phyloP scores from a whole-genome alignment of 331 rosid species.

The Cydonia oblonga region DNA sequence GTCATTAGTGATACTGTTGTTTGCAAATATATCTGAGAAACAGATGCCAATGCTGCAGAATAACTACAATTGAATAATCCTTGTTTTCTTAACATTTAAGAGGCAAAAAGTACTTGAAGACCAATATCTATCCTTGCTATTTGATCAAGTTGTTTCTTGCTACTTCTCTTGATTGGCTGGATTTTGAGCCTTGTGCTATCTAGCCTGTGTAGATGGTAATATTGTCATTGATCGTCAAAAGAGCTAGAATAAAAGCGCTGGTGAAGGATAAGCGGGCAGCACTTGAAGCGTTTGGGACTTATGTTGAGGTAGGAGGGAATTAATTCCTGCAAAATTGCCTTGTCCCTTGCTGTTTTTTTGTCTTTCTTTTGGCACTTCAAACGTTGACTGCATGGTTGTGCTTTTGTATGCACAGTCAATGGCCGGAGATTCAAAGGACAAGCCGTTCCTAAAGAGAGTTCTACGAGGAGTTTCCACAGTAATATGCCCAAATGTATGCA shows the following conservation, averaged over 20 bases:
- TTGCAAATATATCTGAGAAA: too few relatives aligned
- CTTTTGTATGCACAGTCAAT: slow-evolving; percentile 45
- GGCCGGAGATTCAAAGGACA: slow-evolving; percentile 59
- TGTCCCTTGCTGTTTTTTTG: background rate
- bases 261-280: slow-evolving; percentile 82
- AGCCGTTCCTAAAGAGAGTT: slow-evolving; percentile 52
- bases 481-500: slow-evolving; percentile 78
- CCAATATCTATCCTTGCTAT: background rate
- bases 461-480: slow-evolving; percentile 71
- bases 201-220: slow-evolving; percentile 79
- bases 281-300: slow-evolving; percentile 86
- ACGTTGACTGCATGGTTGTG: slow-evolving; percentile 16
- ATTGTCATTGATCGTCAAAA: slow-evolving; percentile 72
- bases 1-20: too few relatives aligned
- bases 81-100: too few relatives aligned
- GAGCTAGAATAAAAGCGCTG: slow-evolving; percentile 62
- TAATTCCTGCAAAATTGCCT: background rate
- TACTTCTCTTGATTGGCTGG: slow-evolving; percentile 15
- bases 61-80: too few relatives aligned
- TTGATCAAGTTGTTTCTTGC: background rate
- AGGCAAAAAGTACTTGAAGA: background rate
- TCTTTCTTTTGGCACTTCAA: background rate
- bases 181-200: slow-evolving; percentile 21
- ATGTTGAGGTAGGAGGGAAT: slow-evolving; percentile 66
- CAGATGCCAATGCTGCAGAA: too few relatives aligned